These are phyloP conservation scores for Jaapia argillacea DNA, from an alignment of 768 basidiomycete genomes.

Conservation along the genomic window DNA sequence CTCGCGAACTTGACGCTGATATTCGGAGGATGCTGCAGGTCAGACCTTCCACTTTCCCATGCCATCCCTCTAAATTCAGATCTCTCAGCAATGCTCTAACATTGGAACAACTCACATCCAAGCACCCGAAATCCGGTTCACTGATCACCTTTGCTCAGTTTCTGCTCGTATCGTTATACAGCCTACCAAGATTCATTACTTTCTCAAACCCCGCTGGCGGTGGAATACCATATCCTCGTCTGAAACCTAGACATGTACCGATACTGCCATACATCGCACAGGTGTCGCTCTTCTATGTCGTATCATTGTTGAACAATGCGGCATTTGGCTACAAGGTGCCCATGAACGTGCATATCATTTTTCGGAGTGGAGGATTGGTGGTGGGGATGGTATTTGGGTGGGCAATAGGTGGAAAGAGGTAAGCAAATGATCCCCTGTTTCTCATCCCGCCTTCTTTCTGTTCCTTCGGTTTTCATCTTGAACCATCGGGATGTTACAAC, in stretches of 20 bases:
- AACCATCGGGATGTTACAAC: conserved; percentile 5
- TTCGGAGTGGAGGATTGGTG: conserved; percentile 80
- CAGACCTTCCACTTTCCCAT: conserved; percentile 14
- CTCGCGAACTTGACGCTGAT: conserved; percentile 57
- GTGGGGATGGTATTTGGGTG: conserved; percentile 78
- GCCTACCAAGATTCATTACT: conserved; percentile 52
- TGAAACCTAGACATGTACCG: conserved; percentile 61
- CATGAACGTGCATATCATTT: conserved; percentile 91
- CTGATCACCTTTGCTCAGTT: conserved; percentile 88
- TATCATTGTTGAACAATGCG: conserved; percentile 84
- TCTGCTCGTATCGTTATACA: conserved; percentile 61
- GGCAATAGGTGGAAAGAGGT: conserved; percentile 55
- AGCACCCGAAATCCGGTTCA: conserved; percentile 62
- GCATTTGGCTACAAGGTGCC: conserved; percentile 84
- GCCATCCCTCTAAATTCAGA: conserved; percentile 5
- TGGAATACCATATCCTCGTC: conserved; percentile 26
- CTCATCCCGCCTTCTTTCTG: conserved; percentile 1
- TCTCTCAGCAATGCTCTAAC: conserved; percentile 66
- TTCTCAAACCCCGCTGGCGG: conserved; percentile 10
- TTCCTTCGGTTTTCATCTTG: conserved; percentile 1
- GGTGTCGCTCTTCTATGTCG: conserved; percentile 68
- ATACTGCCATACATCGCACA: conserved; percentile 66
- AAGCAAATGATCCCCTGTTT: no score
- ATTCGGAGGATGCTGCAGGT: conserved; percentile 90
- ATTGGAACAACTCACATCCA: conserved; percentile 60